Evolutionary conservation across 192 early-diverging fungal genomes (phyloP), one percentile per base, ranked within the genome.

Genomic region (Kappamyces sp.): DNA sequence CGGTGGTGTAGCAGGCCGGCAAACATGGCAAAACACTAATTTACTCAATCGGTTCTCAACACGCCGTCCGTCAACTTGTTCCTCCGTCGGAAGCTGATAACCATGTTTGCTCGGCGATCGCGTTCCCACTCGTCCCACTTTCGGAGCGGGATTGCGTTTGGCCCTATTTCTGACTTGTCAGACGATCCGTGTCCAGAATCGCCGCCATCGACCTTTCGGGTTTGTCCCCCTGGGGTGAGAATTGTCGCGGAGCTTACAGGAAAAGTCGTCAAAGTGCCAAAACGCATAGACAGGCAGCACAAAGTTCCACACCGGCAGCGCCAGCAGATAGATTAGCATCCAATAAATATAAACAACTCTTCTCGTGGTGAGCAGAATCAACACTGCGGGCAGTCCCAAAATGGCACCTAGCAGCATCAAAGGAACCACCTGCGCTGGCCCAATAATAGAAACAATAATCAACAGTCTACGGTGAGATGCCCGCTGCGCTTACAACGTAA

Each of bases 231-330:
- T 22, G 22, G 0, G 22, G 22, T 22, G 22, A 22, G 22, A 22
- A 22, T 22, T 22, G 22, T 22, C 22, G 22, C 22, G 22, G 22
- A 22, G 22, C 22, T 22, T 22, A 22, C 22, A 83, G 14, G 64
- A 71, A 62, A 83, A 83, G 54, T 83, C 81, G 65, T 83, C 81
- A 65, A 84, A 82, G 61, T 84, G 73, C 81, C 81, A 84, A 60
- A 83, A 84, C 32, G 76, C 70, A 47, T 98, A 98, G 3, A 82
- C 59, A 1, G 94, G 94, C 38, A 98, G 76, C 33, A 94, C 77
- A 39, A 96, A 86, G 67, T 96, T 98, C 93, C 93, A 98, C 39
- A 98, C 70, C 30, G 94, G 94, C 42, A 98, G 78, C 5, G 90
- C 86, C 40, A 84, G 65, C 14, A 88, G 63, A 71, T 84, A 72